Evolutionary conservation across 495 filamentous ascomycete genomes (phyloP), one percentile per base, ranked within the genome.

Genomic region (Trichoderma reesei): DNA sequence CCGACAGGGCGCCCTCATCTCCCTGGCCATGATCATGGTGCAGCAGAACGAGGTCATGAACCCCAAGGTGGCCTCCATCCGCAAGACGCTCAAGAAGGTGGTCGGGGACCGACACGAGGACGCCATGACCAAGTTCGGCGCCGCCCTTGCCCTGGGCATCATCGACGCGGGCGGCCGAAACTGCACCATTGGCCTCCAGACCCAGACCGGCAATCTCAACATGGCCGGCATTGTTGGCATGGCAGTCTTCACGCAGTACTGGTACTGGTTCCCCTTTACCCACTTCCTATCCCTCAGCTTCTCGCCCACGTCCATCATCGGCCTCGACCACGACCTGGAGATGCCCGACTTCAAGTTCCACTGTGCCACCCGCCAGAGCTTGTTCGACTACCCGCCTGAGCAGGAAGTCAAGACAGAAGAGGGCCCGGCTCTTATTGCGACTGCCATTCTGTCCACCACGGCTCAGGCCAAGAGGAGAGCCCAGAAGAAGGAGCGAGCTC

Each of bases 191-290:
- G 92, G 92, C 56, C 81, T 99, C 3, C 94, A 98, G 72, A 99
- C 95, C 1, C 93, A 95, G 78, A 96, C 94, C 0, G 95, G 95
- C 64, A 99, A 96, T 69, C 82, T 99, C 66, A 97, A 98, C 79
- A 94, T 98, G 90, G 84, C 91, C 18, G 95, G 90, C 64, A 94
- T 98, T 65, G 92, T 99, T 26, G 95, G 95, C 66, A 96, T 96
- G 85, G 92, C 91, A 46, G 89, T 99, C 36, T 99, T 99, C 78
- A 94, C 91, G 7, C 95, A 99, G 74, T 99, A 99, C 78, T 99
- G 95, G 95, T 99, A 99, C 78, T 99, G 95, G 95, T 99, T 99
- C 85, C 95, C 95, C 59, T 86, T 97, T 68, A 96, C 94, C 33
- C 95, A 98, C 75, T 99, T 99, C 85, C 76, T 99, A 26, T 93